These are phyloP conservation scores for Pilobolus umbonatus DNA, from an alignment of 192 early-diverging fungal genomes.

Conservation along the genomic window DNA sequence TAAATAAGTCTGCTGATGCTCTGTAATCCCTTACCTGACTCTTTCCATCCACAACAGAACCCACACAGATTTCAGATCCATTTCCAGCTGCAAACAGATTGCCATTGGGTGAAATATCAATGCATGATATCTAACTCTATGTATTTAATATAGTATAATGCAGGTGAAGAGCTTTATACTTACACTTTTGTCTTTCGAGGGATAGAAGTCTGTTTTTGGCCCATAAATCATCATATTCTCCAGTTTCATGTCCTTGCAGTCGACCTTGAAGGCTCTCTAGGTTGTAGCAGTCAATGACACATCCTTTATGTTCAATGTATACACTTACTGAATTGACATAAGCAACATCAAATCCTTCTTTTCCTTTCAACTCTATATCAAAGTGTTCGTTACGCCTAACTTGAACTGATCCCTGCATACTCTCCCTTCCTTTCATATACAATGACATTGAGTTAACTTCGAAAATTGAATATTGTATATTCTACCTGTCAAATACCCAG, in stretches of 20 bases:
- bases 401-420: conserved; percentile 38
- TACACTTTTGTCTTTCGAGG: conserved; percentile 7
- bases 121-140: conserved; percentile 27
- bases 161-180: not conserved
- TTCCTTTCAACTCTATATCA: conserved; percentile 26
- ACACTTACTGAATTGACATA: conserved; percentile 37
- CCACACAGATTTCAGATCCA: conserved; percentile 35
- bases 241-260: conserved; percentile 28
- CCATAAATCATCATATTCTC: conserved; percentile 36
- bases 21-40: conserved; percentile 28
- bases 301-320: not conserved
- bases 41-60: conserved; percentile 34
- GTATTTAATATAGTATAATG: not conserved
- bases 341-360: conserved; percentile 38
- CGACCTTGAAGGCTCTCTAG: conserved; percentile 41
- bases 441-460: not conserved
- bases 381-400: conserved; percentile 15
- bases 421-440: conserved; percentile 31
- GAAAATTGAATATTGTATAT: not conserved
- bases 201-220: conserved; percentile 19
- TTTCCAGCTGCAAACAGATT: conserved; percentile 40
- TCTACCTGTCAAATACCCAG: conserved; percentile 42
- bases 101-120: conserved; percentile 48
- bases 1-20: not conserved
- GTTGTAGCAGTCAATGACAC: not conserved